phyloP scores from a whole-genome alignment of 768 basidiomycete species.

The Auriculariales sp. region DNA sequence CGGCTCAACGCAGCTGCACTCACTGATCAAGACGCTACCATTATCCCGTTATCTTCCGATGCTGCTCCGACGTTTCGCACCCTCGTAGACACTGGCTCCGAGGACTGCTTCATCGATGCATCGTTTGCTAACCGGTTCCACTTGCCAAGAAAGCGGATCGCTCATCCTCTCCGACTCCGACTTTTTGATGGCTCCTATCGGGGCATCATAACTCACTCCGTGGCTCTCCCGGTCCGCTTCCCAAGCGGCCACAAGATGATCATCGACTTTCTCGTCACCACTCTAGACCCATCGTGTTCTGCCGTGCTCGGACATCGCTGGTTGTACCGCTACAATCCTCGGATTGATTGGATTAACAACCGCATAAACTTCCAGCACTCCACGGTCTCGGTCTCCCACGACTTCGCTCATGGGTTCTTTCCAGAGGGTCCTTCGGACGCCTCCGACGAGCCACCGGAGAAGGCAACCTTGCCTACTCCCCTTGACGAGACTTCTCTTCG shows the following conservation, averaged over 20 bases:
- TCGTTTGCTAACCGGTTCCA: too few species aligned
- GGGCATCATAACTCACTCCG: not conserved
- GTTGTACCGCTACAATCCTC: conserved; percentile 10
- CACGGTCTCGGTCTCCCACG: not conserved
- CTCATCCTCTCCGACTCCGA: too few species aligned
- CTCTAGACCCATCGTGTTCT: not conserved
- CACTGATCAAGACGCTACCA: too few species aligned
- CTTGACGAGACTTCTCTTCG: not conserved
- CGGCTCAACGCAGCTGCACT: too few species aligned
- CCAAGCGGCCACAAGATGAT: not conserved
- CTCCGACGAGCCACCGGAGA: not conserved
- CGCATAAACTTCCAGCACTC: not conserved
- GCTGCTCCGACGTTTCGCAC: too few species aligned
- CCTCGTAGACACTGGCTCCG: too few species aligned
- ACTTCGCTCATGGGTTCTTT: not conserved
- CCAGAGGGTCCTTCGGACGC: not conserved
- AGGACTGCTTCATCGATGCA: too few species aligned
- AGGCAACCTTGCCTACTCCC: too few species aligned
- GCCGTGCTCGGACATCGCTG: conserved; percentile 8
- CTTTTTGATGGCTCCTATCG: not conserved
- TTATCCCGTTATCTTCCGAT: too few species aligned
- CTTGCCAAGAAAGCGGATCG: too few species aligned
- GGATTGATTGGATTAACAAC: conserved; percentile 11
- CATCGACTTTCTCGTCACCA: not conserved
- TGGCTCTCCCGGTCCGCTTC: not conserved